These are phyloP conservation scores for Parasarocladium wereldwijsianum DNA, from an alignment of 2,329 filamentous ascomycete genomes.

Conservation along the genomic window DNA sequence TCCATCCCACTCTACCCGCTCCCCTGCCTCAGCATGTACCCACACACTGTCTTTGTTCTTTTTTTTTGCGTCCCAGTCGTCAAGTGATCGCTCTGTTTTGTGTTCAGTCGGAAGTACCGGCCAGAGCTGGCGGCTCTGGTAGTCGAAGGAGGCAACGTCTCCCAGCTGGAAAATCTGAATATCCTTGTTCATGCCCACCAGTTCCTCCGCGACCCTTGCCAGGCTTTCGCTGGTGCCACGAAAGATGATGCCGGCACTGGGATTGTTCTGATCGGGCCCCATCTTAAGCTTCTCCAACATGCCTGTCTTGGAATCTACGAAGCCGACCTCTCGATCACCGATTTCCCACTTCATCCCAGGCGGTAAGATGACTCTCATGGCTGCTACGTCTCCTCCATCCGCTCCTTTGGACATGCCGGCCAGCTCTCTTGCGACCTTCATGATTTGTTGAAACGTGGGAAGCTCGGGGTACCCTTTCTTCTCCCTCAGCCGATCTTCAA, in stretches of 20 bases:
- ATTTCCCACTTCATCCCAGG: no score
- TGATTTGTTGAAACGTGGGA: no score
- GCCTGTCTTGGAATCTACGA: slow-evolving; percentile 19
- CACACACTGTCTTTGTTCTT: slow-evolving; percentile 16
- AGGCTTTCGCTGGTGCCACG: slow-evolving; percentile 17
- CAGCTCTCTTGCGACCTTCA: no score
- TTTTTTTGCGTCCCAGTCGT: slow-evolving; percentile 10
- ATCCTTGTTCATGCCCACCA: slow-evolving; percentile 15
- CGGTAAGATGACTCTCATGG: no score
- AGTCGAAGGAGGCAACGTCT: slow-evolving; percentile 18
- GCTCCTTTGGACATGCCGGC: no score
- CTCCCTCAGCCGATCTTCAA: no score
- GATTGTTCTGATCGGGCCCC: slow-evolving; percentile 14
- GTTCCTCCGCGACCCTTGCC: slow-evolving; percentile 19
- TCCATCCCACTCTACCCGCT: no score
- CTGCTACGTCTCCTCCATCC: no score
- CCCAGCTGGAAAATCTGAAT: slow-evolving; percentile 22
- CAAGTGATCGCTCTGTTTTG: slow-evolving; percentile 5
- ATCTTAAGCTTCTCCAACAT: slow-evolving; percentile 17
- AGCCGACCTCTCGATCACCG: no score
- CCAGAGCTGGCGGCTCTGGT: slow-evolving; percentile 21
- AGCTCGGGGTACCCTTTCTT: no score
- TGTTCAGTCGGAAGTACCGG: slow-evolving; percentile 15
- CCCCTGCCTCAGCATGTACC: slow-evolving; percentile 14
- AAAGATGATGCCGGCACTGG: slow-evolving; percentile 12